Evolutionary conservation across 805 yeast genomes (phyloP), one percentile per base, ranked within the genome.

Genomic region (Saturnispora quitensis): DNA sequence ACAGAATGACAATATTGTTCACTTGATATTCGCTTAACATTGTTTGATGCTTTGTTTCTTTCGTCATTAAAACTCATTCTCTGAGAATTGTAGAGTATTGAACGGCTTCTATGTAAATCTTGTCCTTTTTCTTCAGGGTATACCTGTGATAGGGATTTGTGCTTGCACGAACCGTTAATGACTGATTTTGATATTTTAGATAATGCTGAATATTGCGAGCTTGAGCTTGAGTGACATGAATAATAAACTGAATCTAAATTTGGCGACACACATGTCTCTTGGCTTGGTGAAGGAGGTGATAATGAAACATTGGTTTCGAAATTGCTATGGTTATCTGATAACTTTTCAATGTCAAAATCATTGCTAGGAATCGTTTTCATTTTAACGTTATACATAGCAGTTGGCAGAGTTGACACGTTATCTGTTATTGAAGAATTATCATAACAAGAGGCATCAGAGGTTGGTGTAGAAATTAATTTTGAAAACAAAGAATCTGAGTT

Each of bases 291-390:
- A 20, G 52, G 40, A 3, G 55, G 51, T 12, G 53, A 49, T 22
- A 42, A 35, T 15, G 38, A 44, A 3, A 52, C 46, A 8, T 53
- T 31, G 15, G 10, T 55, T 51, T 27, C 36, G 28, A 25, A 55
- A 49, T 20, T 40, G 25, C 5, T 51, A 46, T 31, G 34, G 34
- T 48, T 31, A 17, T 43, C 28, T 6, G 48, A 33, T 8, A 45
- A 36, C 50, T 64, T 64, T 33, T 59, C 58, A 45, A 66, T 53
- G 20, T 55, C 53, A 20, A 54, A 50, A 44, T 65, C 68, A 25
- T 56, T 54, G 8, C 62, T 59, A 2, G 68, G 66, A 18, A 60
- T 45, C 13, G 56, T 48, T 13, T 65, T 63, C 9, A 60, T 38
- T 33, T 35, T 18, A n/a, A 35, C 31, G 40, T 50, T 46, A 24